Conservation (phyloP, 2,329 filamentous ascomycete species). For the Rachicladosporium sp. region DNA sequence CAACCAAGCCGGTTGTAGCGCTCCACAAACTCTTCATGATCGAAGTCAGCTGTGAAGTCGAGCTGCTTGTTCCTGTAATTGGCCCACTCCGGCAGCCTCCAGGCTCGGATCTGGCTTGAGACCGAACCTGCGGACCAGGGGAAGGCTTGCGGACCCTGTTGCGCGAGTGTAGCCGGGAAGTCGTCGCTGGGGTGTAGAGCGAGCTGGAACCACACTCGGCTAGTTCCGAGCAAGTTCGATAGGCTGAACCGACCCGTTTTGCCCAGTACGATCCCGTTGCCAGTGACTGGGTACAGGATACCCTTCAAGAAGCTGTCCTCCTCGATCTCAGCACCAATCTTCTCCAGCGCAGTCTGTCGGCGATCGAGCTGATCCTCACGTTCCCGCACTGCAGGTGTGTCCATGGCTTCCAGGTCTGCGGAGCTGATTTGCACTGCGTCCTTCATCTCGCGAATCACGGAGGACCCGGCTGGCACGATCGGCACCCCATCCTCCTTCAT, state of each 20-base stretch:
- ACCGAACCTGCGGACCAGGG: constrained; percentile 89
- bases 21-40: constrained; percentile 78
- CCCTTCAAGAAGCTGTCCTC: constrained; percentile 71
- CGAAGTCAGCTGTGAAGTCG: constrained; percentile 95
- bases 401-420: constrained; percentile 65
- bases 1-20: constrained; percentile 78
- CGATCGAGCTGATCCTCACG: constrained; percentile 69
- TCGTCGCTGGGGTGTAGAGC: constrained; percentile 87
- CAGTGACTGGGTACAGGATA: constrained; percentile 65
- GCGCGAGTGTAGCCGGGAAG: constrained; percentile 60
- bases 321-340: constrained; percentile 69
- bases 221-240: constrained; percentile 60
- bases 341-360: constrained; percentile 73
- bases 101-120: constrained; percentile 82
- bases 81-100: constrained; percentile 92
- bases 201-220: constrained; percentile 90
- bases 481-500: constrained; percentile 93
- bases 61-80: constrained; percentile 83
- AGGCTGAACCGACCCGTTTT: constrained; percentile 70
- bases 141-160: constrained; percentile 58
- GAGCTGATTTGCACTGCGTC: constrained; percentile 65
- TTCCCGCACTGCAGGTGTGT: constrained; percentile 54
- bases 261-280: constrained; percentile 70
- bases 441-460: constrained; percentile 77
- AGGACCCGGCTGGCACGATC: constrained; percentile 60